Evolutionary conservation across 2,329 filamentous ascomycete genomes (phyloP), one percentile per base, ranked within the genome.

Genomic region (Exophiala spinifera): DNA sequence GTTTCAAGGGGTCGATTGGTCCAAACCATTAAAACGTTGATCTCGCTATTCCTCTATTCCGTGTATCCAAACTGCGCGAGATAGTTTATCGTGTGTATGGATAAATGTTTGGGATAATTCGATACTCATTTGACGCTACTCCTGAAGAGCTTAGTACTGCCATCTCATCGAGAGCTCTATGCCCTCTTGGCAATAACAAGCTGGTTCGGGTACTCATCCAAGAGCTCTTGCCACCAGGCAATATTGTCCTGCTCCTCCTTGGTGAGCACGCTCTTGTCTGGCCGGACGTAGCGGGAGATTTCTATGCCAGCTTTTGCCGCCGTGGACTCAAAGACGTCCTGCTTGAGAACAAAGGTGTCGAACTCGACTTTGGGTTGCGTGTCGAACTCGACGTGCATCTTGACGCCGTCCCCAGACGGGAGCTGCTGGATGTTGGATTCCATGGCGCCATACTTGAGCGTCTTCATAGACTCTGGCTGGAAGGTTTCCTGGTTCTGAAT

Each of bases 401-500:
- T 50, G 36, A 40, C 34, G n/a, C 47, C 47, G 42, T 52, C 50
- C 13, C 50, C 50, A 20, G 28, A 37, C 11, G 42, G n/a, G 3
- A 52, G 34, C 8, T 13, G 15, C 21, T 33, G 17, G 15, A 52
- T 19, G 20, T 47, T 47, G 31, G 21, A 46, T 23, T 52, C 50
- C 14, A 19, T 25, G 15, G 50, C 44, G n/a, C 50, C 50, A 17
- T 52, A 52, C 33, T 47, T 52, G 17, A 46, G 42, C 11, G 42
- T 46, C 44, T 52, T 46, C 42, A 52, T 40, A 3, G 42, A 46
- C 34, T 47, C 44, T n/a, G 42, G 50, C 7, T 52, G 50, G 21
- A 47, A 23, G 17, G 13, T 52, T 14, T 63, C 60, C n/a, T 62
- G 63, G 23, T 50, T 60, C n/a, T 61, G 61, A 1, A 61, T 66